These are phyloP conservation scores for Auricularia sp. DNA, from an alignment of 768 basidiomycete species.

Conservation along the genomic window DNA sequence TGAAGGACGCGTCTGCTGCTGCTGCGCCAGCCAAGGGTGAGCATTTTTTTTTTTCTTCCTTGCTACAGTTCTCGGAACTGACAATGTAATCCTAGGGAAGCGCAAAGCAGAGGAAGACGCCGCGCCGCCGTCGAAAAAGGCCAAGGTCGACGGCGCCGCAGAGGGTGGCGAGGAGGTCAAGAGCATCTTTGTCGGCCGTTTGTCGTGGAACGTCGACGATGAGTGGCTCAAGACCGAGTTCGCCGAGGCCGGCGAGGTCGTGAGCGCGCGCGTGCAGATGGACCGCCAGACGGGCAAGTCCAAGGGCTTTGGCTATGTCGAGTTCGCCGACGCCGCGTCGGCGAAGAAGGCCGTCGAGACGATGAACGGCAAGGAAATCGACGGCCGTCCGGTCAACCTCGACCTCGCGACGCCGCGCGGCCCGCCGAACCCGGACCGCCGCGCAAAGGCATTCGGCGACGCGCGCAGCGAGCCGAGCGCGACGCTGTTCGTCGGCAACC, in stretches of 20 bases:
- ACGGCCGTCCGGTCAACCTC: conserved; percentile 80
- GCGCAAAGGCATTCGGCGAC: conserved; percentile 73
- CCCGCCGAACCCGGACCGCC: conserved; percentile 52
- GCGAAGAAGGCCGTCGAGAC: conserved; percentile 67
- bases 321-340: conserved; percentile 59
- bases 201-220: conserved; percentile 96
- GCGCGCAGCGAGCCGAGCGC: conserved; percentile 50
- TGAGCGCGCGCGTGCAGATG: conserved; percentile 79
- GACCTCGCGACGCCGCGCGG: conserved; percentile 59
- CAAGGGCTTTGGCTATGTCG: conserved; percentile 50
- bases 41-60: background rate
- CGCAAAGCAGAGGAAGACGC: conserved; percentile 68
- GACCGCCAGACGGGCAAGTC: conserved; percentile 51
- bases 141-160: conserved; percentile 42
- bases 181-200: conserved; percentile 82
- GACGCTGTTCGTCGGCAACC: conserved; percentile 85
- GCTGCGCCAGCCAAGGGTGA: background rate
- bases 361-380: conserved; percentile 81
- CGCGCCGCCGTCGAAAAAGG: conserved; percentile 65
- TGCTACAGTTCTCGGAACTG: background rate
- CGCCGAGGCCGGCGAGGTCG: conserved; percentile 77
- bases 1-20: conserved; percentile 12
- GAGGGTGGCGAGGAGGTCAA: conserved; percentile 37
- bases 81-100: conserved; percentile 39
- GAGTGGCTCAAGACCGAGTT: conserved; percentile 93